Base-by-base conservation (phyloP, 164 flowering plant genomes). In the Berberis thunbergii region DNA sequence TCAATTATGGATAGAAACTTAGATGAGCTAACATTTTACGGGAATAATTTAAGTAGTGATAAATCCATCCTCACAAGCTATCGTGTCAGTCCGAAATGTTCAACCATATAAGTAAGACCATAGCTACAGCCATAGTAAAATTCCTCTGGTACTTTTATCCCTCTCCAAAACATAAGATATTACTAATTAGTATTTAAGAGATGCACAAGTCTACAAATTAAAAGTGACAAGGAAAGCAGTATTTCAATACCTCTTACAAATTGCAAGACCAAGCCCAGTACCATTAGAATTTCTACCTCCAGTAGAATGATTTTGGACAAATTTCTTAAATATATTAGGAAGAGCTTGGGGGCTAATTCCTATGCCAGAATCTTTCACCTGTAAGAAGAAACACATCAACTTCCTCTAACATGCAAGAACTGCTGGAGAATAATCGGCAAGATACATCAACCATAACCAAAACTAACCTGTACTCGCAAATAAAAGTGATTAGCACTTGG, bases 181-280 rank as follows among this genome's bases (percentile, higher is more conserved):
- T 26, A 26, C 26, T 26, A 26, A 26, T 26, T 26, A 26, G 26
- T 26, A 26, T 26, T 26, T 26, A 26, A 26, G 26, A 26, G 26
- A 26, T 26, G 0, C 26, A 26, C 26, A 26, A 26, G 26, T 26
- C 26, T 26, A 26, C 26, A 26, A 26, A 26, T 26, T 26, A 26
- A 26, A 26, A 26, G 26, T 26, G 26, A 26, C 26, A 26, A 26
- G 26, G 4, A 52, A 56, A 41, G 7, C 7, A 26, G 7, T 2
- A 38, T 13, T 7, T 39, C 8, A 38, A 45, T 80, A 91, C 96
- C 97, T 84, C 75, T 86, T 91, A 74, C 87, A 85, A 71, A 91
- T 91, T 49, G 97, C 97, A 71, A 91, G 94, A 53, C 97, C 97
- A 62, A 91, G 87, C 40, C 97, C 97, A 64, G 78, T 79, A 49